A percentile compares a stretch with the other conserved stretches of the same genome.
phyloP scores from a whole-genome alignment of 371 early-diverging fungal species.

The Cokeromyces recurvatus region DNA sequence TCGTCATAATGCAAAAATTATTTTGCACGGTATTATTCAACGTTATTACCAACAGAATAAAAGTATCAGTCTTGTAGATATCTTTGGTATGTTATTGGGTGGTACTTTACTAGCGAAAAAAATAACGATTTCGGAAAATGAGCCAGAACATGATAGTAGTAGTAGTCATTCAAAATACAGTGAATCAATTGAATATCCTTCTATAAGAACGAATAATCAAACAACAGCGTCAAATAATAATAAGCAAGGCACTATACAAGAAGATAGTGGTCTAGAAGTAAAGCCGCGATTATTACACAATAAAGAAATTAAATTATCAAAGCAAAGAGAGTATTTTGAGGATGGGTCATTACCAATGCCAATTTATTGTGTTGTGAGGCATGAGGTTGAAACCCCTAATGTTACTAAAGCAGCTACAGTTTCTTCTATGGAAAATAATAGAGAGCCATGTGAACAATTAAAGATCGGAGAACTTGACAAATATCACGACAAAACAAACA shows the following conservation, averaged over 20 bases:
- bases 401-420: constrained; percentile 18
- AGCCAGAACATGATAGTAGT: constrained; percentile 43
- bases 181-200: constrained; percentile 31
- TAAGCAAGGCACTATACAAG: constrained; percentile 10
- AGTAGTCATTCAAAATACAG: constrained; percentile 59
- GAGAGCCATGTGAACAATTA: no score
- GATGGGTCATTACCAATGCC: constrained; percentile 69
- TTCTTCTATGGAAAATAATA: no score
- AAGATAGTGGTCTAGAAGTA: constrained; percentile 18
- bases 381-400: constrained; percentile 51
- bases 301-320: constrained; percentile 16
- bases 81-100: constrained; percentile 63
- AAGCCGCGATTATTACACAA: constrained; percentile 12
- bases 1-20: constrained; percentile 35
- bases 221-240: background rate
- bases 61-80: constrained; percentile 53
- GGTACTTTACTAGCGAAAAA: constrained; percentile 48
- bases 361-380: constrained; percentile 71
- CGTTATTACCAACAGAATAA: constrained; percentile 48
- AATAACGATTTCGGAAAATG: background rate
- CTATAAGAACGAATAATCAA: background rate
- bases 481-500: background rate
- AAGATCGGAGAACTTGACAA: background rate
- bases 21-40: constrained; percentile 47
- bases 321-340: constrained; percentile 42